phyloP scores from a whole-genome alignment of 768 basidiomycete genomes.

The Serendipita sp. region DNA sequence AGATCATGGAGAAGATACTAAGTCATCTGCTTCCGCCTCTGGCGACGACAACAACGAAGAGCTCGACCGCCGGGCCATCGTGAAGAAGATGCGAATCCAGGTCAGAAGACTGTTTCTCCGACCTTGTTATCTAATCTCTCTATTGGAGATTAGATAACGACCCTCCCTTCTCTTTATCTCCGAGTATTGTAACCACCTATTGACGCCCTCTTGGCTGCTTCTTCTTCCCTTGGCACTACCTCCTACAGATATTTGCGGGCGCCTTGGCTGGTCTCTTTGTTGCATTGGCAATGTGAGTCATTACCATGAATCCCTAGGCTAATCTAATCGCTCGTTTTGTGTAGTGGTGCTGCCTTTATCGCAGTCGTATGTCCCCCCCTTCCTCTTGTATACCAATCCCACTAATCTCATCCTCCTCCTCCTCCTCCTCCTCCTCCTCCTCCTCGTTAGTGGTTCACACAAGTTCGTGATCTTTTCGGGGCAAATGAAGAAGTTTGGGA shows the following conservation, averaged over 20 bases:
- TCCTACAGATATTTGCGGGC: conserved; percentile 55
- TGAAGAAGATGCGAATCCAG: conserved; percentile 14
- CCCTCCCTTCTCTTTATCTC: not conserved
- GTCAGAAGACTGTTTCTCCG: conserved; percentile 8
- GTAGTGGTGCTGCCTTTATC: conserved; percentile 68
- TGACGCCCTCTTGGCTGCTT: not conserved
- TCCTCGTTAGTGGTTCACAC: conserved; percentile 59
- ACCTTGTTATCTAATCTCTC: not conserved
- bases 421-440: conserved; percentile 8
- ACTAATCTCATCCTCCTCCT: not conserved
- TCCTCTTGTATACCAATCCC: not conserved
- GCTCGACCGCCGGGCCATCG: conserved; percentile 9
- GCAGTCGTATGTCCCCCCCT: conserved; percentile 34
- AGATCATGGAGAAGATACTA: conserved; percentile 10
- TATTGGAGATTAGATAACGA: too few species aligned
- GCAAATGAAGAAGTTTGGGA: conserved; percentile 87
- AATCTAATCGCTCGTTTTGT: not conserved
- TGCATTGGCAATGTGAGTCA: conserved; percentile 42
- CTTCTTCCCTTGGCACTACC: not conserved
- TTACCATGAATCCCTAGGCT: not conserved
- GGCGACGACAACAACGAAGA: conserved; percentile 9
- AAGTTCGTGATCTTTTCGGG: conserved; percentile 67
- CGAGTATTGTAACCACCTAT: not conserved
- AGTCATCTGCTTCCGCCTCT: too few species aligned
- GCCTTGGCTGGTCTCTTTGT: conserved; percentile 57